These are phyloP conservation scores for Flaveria ramosissima DNA, from an alignment of 129 eudicot species.

Conservation along the genomic window DNA sequence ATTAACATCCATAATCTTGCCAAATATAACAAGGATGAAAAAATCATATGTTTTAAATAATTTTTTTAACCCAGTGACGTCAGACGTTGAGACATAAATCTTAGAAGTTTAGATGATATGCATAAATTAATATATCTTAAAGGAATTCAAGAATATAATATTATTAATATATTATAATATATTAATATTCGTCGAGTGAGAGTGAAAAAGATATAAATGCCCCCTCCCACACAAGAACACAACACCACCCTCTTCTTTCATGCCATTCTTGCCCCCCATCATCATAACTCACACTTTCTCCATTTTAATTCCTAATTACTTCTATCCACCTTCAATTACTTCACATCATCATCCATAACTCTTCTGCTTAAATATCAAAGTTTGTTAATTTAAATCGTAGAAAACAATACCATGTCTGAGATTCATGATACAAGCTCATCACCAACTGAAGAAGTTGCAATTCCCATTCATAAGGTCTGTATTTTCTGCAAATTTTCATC, in stretches of 20 bases:
- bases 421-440: slow-evolving; percentile 34
- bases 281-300: slow-evolving; percentile 22
- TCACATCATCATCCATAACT: neutral
- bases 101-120: neutral
- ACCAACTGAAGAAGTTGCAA: slow-evolving; percentile 22
- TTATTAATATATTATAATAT: neutral
- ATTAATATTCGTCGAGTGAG: slow-evolving; percentile 23
- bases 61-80: neutral
- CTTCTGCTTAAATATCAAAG: slow-evolving; percentile 11
- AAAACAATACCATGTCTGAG: slow-evolving; percentile 31
- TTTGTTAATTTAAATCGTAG: slow-evolving; percentile 5
- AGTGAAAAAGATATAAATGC: slow-evolving; percentile 12
- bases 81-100: neutral
- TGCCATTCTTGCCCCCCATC: slow-evolving; percentile 25
- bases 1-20: no score
- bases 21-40: no score
- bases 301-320: slow-evolving; percentile 19
- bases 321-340: neutral
- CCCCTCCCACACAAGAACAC: slow-evolving; percentile 11
- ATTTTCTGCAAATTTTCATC: neutral
- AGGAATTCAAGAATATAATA: slow-evolving; percentile 9
- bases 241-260: slow-evolving; percentile 18
- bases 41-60: neutral
- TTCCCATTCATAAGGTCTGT: slow-evolving; percentile 29
- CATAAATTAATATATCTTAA: neutral